Evolutionary conservation across 768 basidiomycete genomes (phyloP).

Genomic region (Podaxis carcinomalis): DNA sequence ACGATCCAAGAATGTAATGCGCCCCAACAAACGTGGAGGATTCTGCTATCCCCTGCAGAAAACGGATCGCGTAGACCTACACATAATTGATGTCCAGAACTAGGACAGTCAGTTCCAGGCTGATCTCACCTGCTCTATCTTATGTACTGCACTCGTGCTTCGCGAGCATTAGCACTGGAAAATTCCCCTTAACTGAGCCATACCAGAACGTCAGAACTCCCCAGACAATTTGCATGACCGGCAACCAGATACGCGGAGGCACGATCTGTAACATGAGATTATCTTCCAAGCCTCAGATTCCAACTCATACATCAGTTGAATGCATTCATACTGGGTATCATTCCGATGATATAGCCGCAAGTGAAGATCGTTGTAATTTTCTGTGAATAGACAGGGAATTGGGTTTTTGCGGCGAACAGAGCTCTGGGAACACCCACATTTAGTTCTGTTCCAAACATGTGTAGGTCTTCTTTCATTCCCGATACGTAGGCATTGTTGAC

Average conservation of each 20-base stretch:
- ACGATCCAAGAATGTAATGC: slow-evolving; percentile 72
- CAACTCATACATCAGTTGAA: background rate
- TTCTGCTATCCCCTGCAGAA: slow-evolving; percentile 70
- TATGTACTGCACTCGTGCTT: slow-evolving; percentile 53
- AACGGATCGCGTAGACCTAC: slow-evolving; percentile 65
- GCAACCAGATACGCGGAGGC: slow-evolving; percentile 63
- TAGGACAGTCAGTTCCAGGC: background rate
- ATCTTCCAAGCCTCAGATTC: slow-evolving; percentile 28
- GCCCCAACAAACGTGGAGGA: slow-evolving; percentile 76
- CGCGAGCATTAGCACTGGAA: background rate
- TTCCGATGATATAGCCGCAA: slow-evolving; percentile 72
- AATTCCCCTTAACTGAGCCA: background rate
- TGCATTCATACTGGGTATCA: slow-evolving; percentile 53
- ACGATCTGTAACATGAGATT: slow-evolving; percentile 65
- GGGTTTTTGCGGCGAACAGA: background rate
- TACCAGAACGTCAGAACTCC: slow-evolving; percentile 63
- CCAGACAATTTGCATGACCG: slow-evolving; percentile 62
- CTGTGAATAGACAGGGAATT: slow-evolving; percentile 23
- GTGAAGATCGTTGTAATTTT: slow-evolving; percentile 70
- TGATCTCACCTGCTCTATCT: slow-evolving; percentile 46
- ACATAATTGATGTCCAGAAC: background rate
- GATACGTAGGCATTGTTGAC: slow-evolving; percentile 75
- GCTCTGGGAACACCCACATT: slow-evolving; percentile 35
- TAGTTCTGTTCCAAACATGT: slow-evolving; percentile 60
- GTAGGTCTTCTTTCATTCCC: slow-evolving; percentile 70